Evolutionary conservation across 2,329 filamentous ascomycete species (phyloP).

Genomic region (Ilyonectria destructans): DNA sequence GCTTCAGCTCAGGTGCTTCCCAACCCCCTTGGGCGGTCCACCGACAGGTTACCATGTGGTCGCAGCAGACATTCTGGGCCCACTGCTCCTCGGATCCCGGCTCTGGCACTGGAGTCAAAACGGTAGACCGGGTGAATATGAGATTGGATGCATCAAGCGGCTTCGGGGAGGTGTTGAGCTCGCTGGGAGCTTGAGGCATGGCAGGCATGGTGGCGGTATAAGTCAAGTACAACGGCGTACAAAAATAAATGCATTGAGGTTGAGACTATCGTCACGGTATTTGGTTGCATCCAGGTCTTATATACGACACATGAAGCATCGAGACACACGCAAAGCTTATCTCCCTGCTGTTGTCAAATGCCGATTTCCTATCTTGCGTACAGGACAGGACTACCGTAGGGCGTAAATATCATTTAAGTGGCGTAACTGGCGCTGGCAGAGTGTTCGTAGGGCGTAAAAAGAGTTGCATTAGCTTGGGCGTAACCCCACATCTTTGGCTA

Average conservation of each 20-base stretch:
- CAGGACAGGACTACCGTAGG: slow-evolving; percentile 8
- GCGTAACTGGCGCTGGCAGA: not conserved
- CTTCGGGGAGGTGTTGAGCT: not conserved
- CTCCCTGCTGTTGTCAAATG: not conserved
- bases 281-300: not conserved
- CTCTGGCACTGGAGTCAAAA: slow-evolving; percentile 13
- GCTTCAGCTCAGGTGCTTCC: slow-evolving; percentile 24
- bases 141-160: slow-evolving; percentile 26
- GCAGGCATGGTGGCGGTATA: not conserved
- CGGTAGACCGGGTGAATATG: not conserved
- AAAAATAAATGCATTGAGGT: not conserved
- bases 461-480: slow-evolving; percentile 25
- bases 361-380: not conserved
- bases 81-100: slow-evolving; percentile 8
- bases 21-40: slow-evolving; percentile 21
- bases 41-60: slow-evolving; percentile 21
- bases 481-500: slow-evolving; percentile 18
- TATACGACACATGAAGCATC: not conserved
- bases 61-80: slow-evolving; percentile 20
- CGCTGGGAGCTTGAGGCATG: not conserved
- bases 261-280: not conserved
- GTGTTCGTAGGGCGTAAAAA: slow-evolving; percentile 6
- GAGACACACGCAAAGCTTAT: not conserved
- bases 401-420: not conserved
- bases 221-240: not conserved